Evolutionary conservation across 2,329 filamentous ascomycete genomes (phyloP).

Genomic region (Emmonsiellopsis sp.): DNA sequence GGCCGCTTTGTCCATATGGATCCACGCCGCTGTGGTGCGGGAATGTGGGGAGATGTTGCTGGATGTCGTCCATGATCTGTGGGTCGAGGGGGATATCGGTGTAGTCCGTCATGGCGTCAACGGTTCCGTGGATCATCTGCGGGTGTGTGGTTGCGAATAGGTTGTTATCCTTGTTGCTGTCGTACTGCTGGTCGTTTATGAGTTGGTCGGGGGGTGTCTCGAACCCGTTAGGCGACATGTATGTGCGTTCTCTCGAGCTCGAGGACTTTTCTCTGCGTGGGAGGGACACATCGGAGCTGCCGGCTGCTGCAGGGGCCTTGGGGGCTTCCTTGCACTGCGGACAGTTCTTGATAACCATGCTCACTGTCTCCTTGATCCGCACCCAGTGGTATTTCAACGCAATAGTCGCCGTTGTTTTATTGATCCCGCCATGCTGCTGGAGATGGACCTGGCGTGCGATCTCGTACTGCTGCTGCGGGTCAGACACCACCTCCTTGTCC

Average conservation of each 20-base stretch:
- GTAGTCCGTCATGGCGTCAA: conserved; percentile 32
- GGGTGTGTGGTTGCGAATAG: conserved; percentile 17
- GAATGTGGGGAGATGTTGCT: conserved; percentile 33
- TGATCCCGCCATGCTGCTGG: conserved; percentile 79
- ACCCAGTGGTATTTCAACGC: conserved; percentile 96
- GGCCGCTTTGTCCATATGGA: conserved; percentile 19
- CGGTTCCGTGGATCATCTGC: conserved; percentile 25
- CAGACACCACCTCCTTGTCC: conserved; percentile 92
- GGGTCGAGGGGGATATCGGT: conserved; percentile 50
- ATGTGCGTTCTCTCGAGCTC: conserved; percentile 6
- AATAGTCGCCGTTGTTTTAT: conserved; percentile 92
- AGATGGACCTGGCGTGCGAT: conserved; percentile 72
- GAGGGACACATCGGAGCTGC: conserved; percentile 9
- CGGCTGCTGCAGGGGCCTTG: conserved; percentile 39
- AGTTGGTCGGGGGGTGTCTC: conserved; percentile 11
- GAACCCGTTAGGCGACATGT: conserved; percentile 9
- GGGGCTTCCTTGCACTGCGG: conserved; percentile 74
- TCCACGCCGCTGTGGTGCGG: conserved; percentile 31
- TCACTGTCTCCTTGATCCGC: conserved; percentile 94
- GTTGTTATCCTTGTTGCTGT: conserved; percentile 15
- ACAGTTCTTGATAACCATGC: conserved; percentile 87
- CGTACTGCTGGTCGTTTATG: conserved; percentile 10
- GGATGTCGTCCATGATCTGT: conserved; percentile 49
- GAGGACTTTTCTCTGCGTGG: conserved; percentile 13
- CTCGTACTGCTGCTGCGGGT: conserved; percentile 81